Percentiles rank a stretch among this genome's conserved stretches.
Conservation (phyloP, 129 eudicot species). For the Ambrosia artemisiifolia region DNA sequence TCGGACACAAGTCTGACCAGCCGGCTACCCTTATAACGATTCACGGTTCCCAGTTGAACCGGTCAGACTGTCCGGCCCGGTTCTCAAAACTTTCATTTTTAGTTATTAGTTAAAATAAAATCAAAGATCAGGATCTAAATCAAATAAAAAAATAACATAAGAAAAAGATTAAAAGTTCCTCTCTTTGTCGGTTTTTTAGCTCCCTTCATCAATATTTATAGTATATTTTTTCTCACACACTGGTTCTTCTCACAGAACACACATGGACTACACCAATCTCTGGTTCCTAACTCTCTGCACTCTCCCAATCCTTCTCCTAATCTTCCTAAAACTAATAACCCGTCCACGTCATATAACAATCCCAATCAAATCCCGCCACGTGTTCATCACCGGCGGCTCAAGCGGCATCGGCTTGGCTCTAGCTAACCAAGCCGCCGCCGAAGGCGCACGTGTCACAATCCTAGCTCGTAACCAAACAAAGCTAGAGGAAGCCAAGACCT, state of each 20-base stretch:
- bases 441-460: constrained; percentile 70
- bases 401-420: constrained; percentile 85
- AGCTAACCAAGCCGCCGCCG: constrained; percentile 52
- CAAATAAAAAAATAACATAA: no score
- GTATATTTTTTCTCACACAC: background rate
- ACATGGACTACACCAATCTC: constrained; percentile 40
- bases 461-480: constrained; percentile 48
- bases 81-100: no score
- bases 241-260: background rate
- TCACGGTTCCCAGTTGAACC: no score
- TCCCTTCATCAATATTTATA: background rate
- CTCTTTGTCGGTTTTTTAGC: background rate
- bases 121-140: no score
- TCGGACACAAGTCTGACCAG: no score
- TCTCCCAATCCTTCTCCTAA: constrained; percentile 42
- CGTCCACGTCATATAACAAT: constrained; percentile 56
- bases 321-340: constrained; percentile 50
- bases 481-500: constrained; percentile 57
- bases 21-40: no score
- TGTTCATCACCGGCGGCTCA: constrained; percentile 88
- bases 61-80: no score
- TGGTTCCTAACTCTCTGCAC: constrained; percentile 31
- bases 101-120: no score
- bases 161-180: background rate
- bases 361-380: constrained; percentile 72